These are phyloP conservation scores for Silene uniflora DNA, from an alignment of 148 eudicot species.

Conservation along the genomic window DNA sequence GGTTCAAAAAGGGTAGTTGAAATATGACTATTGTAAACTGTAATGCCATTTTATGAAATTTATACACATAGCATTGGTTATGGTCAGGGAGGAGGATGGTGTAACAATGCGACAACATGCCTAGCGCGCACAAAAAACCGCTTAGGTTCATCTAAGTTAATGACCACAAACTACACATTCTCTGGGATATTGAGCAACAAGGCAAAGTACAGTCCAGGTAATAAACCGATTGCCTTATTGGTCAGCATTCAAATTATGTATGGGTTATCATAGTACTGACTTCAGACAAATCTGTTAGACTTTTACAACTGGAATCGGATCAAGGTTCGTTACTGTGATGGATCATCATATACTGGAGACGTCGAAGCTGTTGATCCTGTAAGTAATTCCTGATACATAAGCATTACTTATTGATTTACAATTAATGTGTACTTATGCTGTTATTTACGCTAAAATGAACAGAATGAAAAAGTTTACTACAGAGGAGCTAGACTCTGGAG, in stretches of 20 bases:
- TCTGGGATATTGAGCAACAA: slow-evolving; percentile 35
- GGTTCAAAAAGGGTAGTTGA: neutral
- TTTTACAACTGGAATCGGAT: slow-evolving; percentile 60
- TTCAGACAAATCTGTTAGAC: slow-evolving; percentile 21
- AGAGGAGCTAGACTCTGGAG: slow-evolving; percentile 74
- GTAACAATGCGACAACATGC: slow-evolving; percentile 29
- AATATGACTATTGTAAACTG: too few species aligned
- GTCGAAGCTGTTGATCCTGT: slow-evolving; percentile 52
- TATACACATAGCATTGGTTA: neutral
- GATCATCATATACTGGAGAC: slow-evolving; percentile 54
- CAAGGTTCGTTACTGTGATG: slow-evolving; percentile 50
- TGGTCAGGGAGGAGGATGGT: slow-evolving; percentile 48
- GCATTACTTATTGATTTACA: too few species aligned
- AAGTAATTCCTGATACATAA: slow-evolving; percentile 2
- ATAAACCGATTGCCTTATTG: too few species aligned
- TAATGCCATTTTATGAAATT: too few species aligned
- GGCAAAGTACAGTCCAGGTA: slow-evolving; percentile 38
- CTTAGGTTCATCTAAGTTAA: slow-evolving; percentile 37
- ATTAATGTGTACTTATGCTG: neutral
- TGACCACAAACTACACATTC: slow-evolving; percentile 36
- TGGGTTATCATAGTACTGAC: neutral
- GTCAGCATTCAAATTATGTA: neutral
- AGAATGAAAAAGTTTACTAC: slow-evolving; percentile 62
- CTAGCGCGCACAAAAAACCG: slow-evolving; percentile 28
- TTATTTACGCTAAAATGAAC: slow-evolving; percentile 14